Percentiles rank a stretch among this genome's conserved stretches.
Conservation (phyloP, 768 basidiomycete species). For the Lactarius pseudohatsudake region DNA sequence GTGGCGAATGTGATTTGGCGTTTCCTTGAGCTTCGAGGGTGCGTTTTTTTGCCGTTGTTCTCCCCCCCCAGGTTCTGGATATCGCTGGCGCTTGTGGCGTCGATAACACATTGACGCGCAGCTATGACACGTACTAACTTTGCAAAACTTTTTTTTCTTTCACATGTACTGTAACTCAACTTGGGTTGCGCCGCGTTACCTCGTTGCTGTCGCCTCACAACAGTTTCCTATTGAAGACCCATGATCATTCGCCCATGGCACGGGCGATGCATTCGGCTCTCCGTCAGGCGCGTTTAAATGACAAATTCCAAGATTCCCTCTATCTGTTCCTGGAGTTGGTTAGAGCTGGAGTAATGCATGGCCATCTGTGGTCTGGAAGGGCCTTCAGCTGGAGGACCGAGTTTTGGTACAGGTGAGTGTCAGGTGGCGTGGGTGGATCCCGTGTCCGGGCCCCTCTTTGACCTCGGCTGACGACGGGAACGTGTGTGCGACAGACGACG, state of each 20-base stretch:
- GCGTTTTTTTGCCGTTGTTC: constrained; percentile 37
- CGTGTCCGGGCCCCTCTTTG: constrained; percentile 31
- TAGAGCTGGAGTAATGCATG: constrained; percentile 95
- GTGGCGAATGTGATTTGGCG: constrained; percentile 99
- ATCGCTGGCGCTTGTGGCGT: constrained; percentile 28
- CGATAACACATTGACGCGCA: constrained; percentile 25
- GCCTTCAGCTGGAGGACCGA: constrained; percentile 94
- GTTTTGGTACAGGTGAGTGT: constrained; percentile 81
- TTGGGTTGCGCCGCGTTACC: constrained; percentile 14
- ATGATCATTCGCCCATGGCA: constrained; percentile 86
- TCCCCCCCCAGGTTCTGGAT: constrained; percentile 15
- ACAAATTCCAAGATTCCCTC: constrained; percentile 97
- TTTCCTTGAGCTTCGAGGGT: constrained; percentile 96
- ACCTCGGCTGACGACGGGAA: constrained; percentile 22
- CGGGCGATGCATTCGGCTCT: constrained; percentile 88
- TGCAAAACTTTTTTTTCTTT: constrained; percentile 8
- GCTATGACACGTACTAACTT: constrained; percentile 19
- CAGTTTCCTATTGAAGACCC: constrained; percentile 87
- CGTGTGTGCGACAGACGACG: constrained; percentile 61
- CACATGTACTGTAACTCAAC: constrained; percentile 10
- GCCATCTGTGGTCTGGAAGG: constrained; percentile 83
- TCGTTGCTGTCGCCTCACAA: constrained; percentile 17
- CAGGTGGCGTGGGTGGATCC: constrained; percentile 26
- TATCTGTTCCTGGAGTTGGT: constrained; percentile 95
- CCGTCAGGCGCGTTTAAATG: constrained; percentile 77